Percentiles rank a stretch among this genome's conserved stretches.
phyloP scores from a whole-genome alignment of 2,329 filamentous ascomycete species.

The Aaosphaeria arxii region DNA sequence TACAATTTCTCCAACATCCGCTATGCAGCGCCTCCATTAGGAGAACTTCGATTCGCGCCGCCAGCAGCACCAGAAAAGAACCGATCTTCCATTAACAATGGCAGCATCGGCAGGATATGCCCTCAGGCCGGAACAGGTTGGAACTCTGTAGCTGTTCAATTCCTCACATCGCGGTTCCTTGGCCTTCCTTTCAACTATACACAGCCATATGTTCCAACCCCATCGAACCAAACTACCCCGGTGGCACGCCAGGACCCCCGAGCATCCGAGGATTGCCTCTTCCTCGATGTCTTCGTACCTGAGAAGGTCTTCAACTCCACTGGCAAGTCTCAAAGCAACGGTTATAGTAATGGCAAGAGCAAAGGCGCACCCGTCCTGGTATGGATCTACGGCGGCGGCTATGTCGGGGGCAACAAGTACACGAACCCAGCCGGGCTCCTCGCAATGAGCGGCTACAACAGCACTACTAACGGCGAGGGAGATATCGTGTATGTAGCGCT shows the following conservation, averaged over 20 bases:
- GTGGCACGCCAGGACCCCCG: constrained; percentile 20
- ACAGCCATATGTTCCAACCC: constrained; percentile 18
- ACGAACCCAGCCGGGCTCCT: constrained; percentile 42
- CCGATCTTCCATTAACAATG: constrained; percentile 46
- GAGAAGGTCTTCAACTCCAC: constrained; percentile 32
- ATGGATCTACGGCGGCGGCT: constrained; percentile 53
- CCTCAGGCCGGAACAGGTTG: constrained; percentile 44
- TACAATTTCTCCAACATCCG: constrained; percentile 59
- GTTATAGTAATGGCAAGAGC: background rate
- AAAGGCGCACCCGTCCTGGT: constrained; percentile 44
- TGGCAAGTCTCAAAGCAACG: constrained; percentile 13
- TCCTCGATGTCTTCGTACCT: constrained; percentile 48
- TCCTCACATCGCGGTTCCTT: constrained; percentile 28
- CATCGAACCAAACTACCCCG: constrained; percentile 22
- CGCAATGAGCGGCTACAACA: constrained; percentile 38
- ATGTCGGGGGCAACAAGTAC: constrained; percentile 41
- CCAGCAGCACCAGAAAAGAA: constrained; percentile 45
- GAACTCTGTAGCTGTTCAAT: constrained; percentile 32
- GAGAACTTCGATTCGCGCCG: constrained; percentile 49
- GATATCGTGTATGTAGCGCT: constrained; percentile 46
- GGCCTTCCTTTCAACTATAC: constrained; percentile 28
- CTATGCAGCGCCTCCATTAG: constrained; percentile 54
- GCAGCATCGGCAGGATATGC: constrained; percentile 35
- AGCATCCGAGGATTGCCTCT: constrained; percentile 48
- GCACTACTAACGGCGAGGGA: constrained; percentile 19